phyloP scores from a whole-genome alignment of 805 yeast species.

The Pichia kluyveri region DNA sequence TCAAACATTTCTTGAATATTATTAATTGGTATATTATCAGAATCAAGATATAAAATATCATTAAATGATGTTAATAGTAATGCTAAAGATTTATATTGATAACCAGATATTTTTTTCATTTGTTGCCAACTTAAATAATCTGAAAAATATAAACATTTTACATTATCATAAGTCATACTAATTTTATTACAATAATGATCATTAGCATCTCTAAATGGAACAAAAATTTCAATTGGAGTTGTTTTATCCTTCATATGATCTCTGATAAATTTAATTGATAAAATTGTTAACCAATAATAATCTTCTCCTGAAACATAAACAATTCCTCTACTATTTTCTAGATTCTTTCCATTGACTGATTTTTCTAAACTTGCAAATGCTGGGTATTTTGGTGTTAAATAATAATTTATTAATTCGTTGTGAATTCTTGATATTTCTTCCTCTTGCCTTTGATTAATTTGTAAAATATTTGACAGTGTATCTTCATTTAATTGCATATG shows the following conservation, averaged over 20 bases:
- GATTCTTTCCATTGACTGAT: conserved; percentile 1
- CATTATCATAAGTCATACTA: conserved; percentile 27
- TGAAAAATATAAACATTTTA: conserved; percentile 36
- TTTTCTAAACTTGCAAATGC: conserved; percentile 10
- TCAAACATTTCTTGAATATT: conserved; percentile 24
- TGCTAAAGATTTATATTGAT: conserved; percentile 20
- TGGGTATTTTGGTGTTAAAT: conserved; percentile 10
- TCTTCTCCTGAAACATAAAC: conserved; percentile 25
- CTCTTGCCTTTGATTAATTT: conserved; percentile 17
- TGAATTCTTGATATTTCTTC: conserved; percentile 18
- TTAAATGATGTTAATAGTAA: conserved; percentile 34
- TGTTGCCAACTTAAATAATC: conserved; percentile 21
- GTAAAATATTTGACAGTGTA: conserved; percentile 15
- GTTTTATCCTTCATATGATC: conserved; percentile 17
- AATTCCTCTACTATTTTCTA: conserved; percentile 16
- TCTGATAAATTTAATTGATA: conserved; percentile 25
- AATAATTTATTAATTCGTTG: conserved; percentile 10
- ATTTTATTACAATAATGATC: conserved; percentile 34
- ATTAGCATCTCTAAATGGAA: conserved; percentile 35
- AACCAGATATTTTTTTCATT: conserved; percentile 15
- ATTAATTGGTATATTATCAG: conserved; percentile 34
- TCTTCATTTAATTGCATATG: conserved; percentile 13
- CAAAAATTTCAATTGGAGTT: conserved; percentile 40
- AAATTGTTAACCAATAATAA: conserved; percentile 23
- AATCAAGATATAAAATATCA: conserved; percentile 32